Percentiles rank a stretch among this genome's conserved stretches.
These are phyloP conservation scores for Leccinum longicurvipes DNA, from an alignment of 768 basidiomycete genomes.

Conservation along the genomic window DNA sequence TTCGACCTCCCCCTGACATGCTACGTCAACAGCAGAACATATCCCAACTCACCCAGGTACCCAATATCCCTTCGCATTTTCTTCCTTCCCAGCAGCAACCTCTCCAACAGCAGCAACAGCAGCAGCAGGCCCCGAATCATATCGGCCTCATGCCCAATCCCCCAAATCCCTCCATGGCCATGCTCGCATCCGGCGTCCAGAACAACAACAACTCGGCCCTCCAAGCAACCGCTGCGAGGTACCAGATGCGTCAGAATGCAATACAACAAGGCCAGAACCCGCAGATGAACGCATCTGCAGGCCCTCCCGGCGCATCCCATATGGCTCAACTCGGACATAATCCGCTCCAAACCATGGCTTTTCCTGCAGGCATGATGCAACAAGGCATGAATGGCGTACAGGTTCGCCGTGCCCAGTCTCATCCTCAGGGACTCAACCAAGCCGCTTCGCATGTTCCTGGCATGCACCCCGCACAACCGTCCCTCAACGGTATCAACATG, in stretches of 20 bases:
- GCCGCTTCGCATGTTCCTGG: conserved; percentile 33
- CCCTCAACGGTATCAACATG: conserved; percentile 39
- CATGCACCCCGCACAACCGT: conserved; percentile 36
- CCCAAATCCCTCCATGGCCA: conserved; percentile 36
- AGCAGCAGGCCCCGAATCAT: conserved; percentile 33
- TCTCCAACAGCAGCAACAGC: conserved; percentile 32
- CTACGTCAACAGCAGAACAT: conserved; percentile 42
- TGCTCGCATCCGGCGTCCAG: conserved; percentile 34
- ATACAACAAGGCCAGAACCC: conserved; percentile 38
- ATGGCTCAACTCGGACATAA: conserved; percentile 31
- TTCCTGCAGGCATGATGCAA: conserved; percentile 42
- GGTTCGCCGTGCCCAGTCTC: conserved; percentile 56
- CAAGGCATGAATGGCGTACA: conserved; percentile 34
- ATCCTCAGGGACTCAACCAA: conserved; percentile 47
- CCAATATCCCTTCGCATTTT: conserved; percentile 37
- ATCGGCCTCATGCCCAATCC: conserved; percentile 37
- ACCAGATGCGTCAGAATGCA: conserved; percentile 35
- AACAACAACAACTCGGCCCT: conserved; percentile 18
- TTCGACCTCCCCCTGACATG: conserved; percentile 42
- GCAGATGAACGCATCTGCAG: conserved; percentile 32
- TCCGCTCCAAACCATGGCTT: conserved; percentile 41
- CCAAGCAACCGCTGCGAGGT: conserved; percentile 24
- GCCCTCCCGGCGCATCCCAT: conserved; percentile 27
- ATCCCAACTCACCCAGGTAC: conserved; percentile 37
- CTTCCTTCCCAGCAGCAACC: conserved; percentile 37